Conservation (phyloP, 169 alveolate species). For the Plasmodium sp. region DNA sequence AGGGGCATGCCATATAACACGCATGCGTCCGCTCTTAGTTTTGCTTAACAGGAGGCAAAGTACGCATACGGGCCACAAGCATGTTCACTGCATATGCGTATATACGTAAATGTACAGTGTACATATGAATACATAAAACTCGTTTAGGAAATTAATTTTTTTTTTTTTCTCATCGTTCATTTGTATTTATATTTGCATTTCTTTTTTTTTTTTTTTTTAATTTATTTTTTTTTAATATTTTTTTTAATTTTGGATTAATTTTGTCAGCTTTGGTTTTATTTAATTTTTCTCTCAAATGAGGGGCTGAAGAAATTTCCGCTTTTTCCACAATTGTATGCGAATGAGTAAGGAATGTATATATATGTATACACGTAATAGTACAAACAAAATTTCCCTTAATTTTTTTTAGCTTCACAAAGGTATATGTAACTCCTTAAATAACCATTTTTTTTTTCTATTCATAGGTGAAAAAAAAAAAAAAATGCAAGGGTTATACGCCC, state of each 20-base stretch:
- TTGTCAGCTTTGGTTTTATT: neutral
- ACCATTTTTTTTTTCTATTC: neutral
- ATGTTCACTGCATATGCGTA: neutral
- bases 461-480: neutral
- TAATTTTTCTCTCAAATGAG: neutral
- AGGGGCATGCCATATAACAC: neutral
- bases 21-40: neutral
- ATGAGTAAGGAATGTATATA: neutral
- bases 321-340: neutral
- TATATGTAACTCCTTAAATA: neutral
- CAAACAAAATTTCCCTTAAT: neutral
- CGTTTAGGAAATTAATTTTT: neutral
- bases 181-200: neutral
- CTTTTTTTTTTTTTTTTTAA: neutral
- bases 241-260: neutral
- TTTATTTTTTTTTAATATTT: neutral
- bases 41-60: neutral
- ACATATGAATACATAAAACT: neutral
- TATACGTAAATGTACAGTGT: neutral
- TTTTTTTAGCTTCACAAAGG: neutral
- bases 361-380: neutral
- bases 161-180: neutral
- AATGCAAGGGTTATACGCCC: neutral
- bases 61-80: neutral
- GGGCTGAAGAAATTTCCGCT: neutral